Base-by-base conservation (phyloP, 1,284 basidiomycete genomes). In the Melampsora americana region DNA sequence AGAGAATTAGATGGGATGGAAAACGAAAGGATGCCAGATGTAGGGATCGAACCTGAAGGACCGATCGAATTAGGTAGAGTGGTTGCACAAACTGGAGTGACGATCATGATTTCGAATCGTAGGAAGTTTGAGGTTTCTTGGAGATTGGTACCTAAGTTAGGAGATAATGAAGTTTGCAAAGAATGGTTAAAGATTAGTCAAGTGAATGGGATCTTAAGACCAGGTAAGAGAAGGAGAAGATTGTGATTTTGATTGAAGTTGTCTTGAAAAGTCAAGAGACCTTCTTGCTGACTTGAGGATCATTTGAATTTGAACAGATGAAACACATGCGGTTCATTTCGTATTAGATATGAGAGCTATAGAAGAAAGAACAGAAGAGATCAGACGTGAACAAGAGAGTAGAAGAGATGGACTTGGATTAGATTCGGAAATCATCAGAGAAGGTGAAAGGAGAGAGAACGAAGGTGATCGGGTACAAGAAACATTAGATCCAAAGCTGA, bases 151-250 rank as follows among this genome's bases (percentile, higher is more conserved):
- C 71, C 71, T 28, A 74, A 74, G 35, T 28, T 56, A 39, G 71
- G 71, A 26, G 62, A 74, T 48, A 56, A 44, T 39, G 39, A 60
- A 30, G 71, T 74, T 20, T 66, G 62, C 26, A 62, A 74, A 59
- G 71, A 74, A 35, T 74, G 71, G 71, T 32, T 74, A 23, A 74
- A 74, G 32, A 74, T 74, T 66, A 66, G 71, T 48, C 71, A 74
- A n/a, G 30, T 66, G 1, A 66, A 62, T 11, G 71, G 71, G 1
- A 59, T 44, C 30, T 23, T 74, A 12, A 32, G 61, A 56, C 44
- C 64, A 32, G 71, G 71, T 74, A 53, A 65, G 70, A 44, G 35
- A 9, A 35, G 3, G 5, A 35, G 35, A 3, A 35, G 9, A 9
- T 35, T 35, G 9, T 35, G 9, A n/a, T n/a, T 35, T 35, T 9